Evolutionary conservation across 768 basidiomycete species (phyloP).

Genomic region (Cystofilobasidium macerans): DNA sequence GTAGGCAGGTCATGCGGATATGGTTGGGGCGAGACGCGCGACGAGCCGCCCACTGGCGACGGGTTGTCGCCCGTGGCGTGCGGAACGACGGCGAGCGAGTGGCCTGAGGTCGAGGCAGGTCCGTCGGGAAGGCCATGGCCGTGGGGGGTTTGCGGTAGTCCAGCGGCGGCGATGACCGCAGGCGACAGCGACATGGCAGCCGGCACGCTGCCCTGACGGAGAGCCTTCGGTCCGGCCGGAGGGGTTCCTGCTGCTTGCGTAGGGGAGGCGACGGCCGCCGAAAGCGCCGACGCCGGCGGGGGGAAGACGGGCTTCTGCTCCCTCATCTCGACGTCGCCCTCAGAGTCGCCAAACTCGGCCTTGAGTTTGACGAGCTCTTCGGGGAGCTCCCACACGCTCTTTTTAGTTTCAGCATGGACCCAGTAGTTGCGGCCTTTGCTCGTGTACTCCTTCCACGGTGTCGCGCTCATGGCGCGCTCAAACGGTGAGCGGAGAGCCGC

Average conservation of each 20-base stretch:
- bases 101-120: background rate
- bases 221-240: background rate
- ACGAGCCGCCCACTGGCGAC: too few relatives aligned
- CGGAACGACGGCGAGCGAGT: background rate
- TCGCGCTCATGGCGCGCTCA: conserved; percentile 74
- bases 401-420: conserved; percentile 77
- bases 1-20: too few relatives aligned
- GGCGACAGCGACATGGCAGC: background rate
- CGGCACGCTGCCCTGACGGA: background rate
- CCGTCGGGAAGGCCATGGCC: background rate
- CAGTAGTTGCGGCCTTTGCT: conserved; percentile 84
- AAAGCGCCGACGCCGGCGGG: background rate
- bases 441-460: conserved; percentile 94
- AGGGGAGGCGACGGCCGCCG: background rate
- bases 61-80: too few relatives aligned
- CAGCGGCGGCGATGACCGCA: background rate
- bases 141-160: background rate
- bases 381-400: conserved; percentile 92
- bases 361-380: conserved; percentile 74
- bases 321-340: conserved; percentile 1
- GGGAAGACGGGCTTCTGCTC: background rate
- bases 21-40: too few relatives aligned
- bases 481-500: conserved; percentile 77
- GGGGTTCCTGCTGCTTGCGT: background rate
- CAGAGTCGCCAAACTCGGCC: conserved; percentile 44